phyloP scores from a whole-genome alignment of 805 yeast species.

The Ogataea salicorniae region DNA sequence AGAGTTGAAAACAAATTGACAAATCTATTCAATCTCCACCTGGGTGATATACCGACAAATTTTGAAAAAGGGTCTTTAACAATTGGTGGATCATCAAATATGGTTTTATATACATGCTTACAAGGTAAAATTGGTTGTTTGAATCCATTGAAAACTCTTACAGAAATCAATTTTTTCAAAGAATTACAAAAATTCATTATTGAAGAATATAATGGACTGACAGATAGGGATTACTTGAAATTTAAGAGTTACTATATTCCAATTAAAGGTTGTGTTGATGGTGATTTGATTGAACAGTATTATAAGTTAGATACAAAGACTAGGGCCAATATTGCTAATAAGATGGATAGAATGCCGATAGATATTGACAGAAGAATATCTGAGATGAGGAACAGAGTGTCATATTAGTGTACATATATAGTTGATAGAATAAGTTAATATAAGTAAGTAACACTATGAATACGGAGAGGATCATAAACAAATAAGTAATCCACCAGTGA shows the following conservation, averaged over 20 bases:
- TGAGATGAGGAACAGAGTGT: conserved; percentile 43
- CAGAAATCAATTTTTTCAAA: conserved; percentile 56
- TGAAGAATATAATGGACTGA: conserved; percentile 34
- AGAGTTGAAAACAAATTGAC: conserved; percentile 31
- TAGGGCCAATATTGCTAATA: conserved; percentile 35
- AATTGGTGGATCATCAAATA: conserved; percentile 57
- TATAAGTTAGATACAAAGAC: conserved; percentile 30
- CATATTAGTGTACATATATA: conserved; percentile 11
- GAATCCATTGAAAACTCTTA: conserved; percentile 56
- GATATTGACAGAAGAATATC: conserved; percentile 49
- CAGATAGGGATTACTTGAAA: conserved; percentile 62
- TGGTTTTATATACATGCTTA: conserved; percentile 64
- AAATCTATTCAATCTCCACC: conserved; percentile 50
- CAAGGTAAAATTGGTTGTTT: conserved; percentile 79
- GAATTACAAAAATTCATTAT: conserved; percentile 47
- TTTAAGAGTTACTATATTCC: conserved; percentile 84
- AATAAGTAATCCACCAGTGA: no score
- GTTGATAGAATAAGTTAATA: no score
- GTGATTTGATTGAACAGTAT: conserved; percentile 73
- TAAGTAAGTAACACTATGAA: no score
- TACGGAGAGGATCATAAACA: no score
- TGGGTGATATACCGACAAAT: conserved; percentile 67
- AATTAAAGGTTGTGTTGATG: conserved; percentile 71
- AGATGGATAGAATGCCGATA: conserved; percentile 41
- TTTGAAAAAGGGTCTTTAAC: conserved; percentile 50